A percentile compares a stretch with the other conserved stretches of the same genome.
phyloP scores from a whole-genome alignment of 2,329 filamentous ascomycete species.

The Diplocarpon mali region DNA sequence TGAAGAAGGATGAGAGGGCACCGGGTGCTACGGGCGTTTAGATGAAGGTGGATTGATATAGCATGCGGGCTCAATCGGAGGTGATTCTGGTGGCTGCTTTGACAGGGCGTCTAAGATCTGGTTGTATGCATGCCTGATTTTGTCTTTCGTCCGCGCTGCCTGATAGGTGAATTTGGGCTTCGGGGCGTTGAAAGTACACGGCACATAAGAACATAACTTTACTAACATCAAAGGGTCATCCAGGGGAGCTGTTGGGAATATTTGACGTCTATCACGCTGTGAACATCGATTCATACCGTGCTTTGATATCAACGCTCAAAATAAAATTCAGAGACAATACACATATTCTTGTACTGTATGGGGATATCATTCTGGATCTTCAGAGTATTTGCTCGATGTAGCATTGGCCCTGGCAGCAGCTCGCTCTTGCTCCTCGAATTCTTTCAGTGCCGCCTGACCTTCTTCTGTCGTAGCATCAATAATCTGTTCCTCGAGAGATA shows the following conservation, averaged over 20 bases:
- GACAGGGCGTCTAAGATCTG: conserved; percentile 22
- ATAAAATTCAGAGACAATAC: no score
- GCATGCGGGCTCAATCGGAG: conserved; percentile 6
- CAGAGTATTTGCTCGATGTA: conserved; percentile 22
- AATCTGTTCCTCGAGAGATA: conserved; percentile 85
- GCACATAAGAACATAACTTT: conserved; percentile 16
- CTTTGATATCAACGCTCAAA: background rate
- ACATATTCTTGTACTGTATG: no score
- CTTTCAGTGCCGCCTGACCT: conserved; percentile 65
- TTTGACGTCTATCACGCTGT: conserved; percentile 1
- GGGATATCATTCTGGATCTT: conserved; percentile 27
- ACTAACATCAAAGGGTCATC: no score
- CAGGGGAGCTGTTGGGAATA: no score
- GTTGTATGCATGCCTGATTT: conserved; percentile 18
- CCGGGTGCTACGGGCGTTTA: conserved; percentile 55
- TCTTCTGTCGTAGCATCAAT: conserved; percentile 91
- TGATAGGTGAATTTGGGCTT: conserved; percentile 19
- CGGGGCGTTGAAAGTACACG: conserved; percentile 27
- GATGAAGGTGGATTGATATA: conserved; percentile 2
- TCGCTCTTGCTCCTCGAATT: conserved; percentile 52
- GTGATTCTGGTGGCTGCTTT: conserved; percentile 3
- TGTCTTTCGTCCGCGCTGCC: conserved; percentile 19
- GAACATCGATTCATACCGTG: background rate
- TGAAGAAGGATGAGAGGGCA: conserved; percentile 89
- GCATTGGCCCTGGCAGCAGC: conserved; percentile 12